Evolutionary conservation across 345 rosid genomes (phyloP).

Genomic region (Abelmoschus esculentus): DNA sequence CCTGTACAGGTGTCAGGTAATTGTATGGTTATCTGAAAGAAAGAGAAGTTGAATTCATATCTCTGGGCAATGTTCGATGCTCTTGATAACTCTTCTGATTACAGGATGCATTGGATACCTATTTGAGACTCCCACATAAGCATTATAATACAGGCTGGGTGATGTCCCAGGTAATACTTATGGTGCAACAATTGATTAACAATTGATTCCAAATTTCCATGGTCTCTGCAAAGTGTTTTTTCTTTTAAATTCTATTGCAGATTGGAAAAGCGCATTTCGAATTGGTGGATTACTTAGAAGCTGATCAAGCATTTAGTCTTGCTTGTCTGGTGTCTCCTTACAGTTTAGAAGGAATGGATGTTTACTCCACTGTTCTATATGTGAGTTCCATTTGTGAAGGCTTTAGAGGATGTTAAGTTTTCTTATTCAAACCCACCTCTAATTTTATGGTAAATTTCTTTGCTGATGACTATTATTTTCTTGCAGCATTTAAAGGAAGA

Average conservation of each 20-base stretch:
- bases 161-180: slow-evolving; percentile 68
- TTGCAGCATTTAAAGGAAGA: slow-evolving; percentile 97
- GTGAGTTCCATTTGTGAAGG: slow-evolving; percentile 41
- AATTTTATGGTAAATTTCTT: slow-evolving; percentile 3
- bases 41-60: slow-evolving; percentile 14
- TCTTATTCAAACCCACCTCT: not conserved
- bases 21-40: slow-evolving; percentile 1
- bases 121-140: slow-evolving; percentile 66
- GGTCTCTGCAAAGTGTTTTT: not conserved
- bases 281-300: slow-evolving; percentile 87
- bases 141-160: slow-evolving; percentile 97
- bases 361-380: slow-evolving; percentile 87
- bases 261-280: slow-evolving; percentile 88
- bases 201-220: not conserved
- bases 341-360: slow-evolving; percentile 92
- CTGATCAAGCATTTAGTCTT: slow-evolving; percentile 74
- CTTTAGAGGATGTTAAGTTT: not conserved
- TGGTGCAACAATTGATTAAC: not conserved
- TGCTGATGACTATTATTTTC: slow-evolving; percentile 8
- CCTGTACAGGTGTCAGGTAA: slow-evolving; percentile 84
- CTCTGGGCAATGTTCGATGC: slow-evolving; percentile 15
- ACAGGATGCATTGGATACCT: slow-evolving; percentile 81
- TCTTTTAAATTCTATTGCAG: slow-evolving; percentile 35
- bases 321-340: slow-evolving; percentile 78
- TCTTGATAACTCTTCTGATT: slow-evolving; percentile 24